Conservation (phyloP, 768 basidiomycete genomes). For the Cystobasidium ongulense region DNA sequence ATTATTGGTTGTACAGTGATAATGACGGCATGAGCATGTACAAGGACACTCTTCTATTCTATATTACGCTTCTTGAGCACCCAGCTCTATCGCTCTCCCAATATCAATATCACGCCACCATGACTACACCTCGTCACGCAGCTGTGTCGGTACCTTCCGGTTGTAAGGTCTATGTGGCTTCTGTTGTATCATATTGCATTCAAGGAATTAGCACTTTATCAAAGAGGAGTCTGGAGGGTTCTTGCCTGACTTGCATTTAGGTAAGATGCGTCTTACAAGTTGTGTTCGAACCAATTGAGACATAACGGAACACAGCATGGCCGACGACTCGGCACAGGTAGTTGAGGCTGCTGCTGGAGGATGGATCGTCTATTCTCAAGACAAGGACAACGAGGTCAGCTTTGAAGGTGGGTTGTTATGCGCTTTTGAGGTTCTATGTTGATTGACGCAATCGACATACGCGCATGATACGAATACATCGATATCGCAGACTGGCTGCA, state of each 20-base stretch:
- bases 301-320: background rate
- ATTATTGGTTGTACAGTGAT: too few species aligned
- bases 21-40: too few species aligned
- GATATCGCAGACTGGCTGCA: constrained; percentile 14
- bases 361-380: constrained; percentile 2
- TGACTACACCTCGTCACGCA: too few species aligned
- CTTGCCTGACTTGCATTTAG: too few species aligned
- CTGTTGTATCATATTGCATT: too few species aligned
- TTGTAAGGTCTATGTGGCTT: too few species aligned
- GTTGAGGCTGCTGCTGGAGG: background rate
- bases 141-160: too few species aligned
- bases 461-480: background rate
- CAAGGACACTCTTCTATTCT: background rate
- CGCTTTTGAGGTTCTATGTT: background rate
- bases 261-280: too few species aligned
- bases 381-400: background rate
- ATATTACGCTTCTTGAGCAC: background rate
- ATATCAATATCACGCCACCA: too few species aligned
- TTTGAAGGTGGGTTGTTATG: constrained; percentile 5
- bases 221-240: too few species aligned
- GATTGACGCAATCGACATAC: background rate
- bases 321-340: background rate
- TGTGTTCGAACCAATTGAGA: too few species aligned
- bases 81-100: background rate
- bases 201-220: too few species aligned